Evolutionary conservation across 2,329 filamentous ascomycete species (phyloP), one percentile per base, ranked within the genome.

Genomic region (Exophiala phaeomuriformis): DNA sequence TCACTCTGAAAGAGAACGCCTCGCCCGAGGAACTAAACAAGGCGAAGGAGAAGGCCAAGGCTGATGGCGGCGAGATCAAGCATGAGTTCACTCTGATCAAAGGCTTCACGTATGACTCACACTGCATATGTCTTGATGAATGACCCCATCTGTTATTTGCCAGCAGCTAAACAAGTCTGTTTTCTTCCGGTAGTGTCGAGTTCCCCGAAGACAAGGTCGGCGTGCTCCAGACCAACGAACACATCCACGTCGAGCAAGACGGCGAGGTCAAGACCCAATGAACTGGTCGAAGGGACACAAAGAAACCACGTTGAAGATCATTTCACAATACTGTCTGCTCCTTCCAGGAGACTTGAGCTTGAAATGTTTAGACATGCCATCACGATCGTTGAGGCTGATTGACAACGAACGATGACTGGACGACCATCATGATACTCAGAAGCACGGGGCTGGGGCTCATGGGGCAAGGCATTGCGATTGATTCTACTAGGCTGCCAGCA

Each of bases 61-160:
- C 85, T 40, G 82, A 91, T 68, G 91, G 91, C 67, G 91, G 90
- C 68, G 82, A 81, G 71, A 93, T 97, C 73, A 81, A 75, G 51
- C 83, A 93, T 64, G 87, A 93, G 69, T 95, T 88, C 77, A 84
- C 74, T 57, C 73, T 95, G 64, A 90, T 95, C 79, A 94, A 91
- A 76, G 90, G 86, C 54, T 96, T 96, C 76, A 84, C 87, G 91
- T 96, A 82, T 63, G 87, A 19, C 77, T 28, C 5, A 12, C n/a
- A 5, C 47, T 12, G 27, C 4, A 35, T n/a, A 30, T 40, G 30
- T 27, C 32, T 40, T 19, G 19, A 19, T 19, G 19, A 19, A 19
- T 19, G 19, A 19, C 19, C 19, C 19, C 19, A 19, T 19, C 19
- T 19, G 19, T 19, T 19, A 19, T 19, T 19, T 19, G 19, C 19